Conservation (phyloP, 192 early-diverging fungal species). For the Phycomyces nitens region DNA sequence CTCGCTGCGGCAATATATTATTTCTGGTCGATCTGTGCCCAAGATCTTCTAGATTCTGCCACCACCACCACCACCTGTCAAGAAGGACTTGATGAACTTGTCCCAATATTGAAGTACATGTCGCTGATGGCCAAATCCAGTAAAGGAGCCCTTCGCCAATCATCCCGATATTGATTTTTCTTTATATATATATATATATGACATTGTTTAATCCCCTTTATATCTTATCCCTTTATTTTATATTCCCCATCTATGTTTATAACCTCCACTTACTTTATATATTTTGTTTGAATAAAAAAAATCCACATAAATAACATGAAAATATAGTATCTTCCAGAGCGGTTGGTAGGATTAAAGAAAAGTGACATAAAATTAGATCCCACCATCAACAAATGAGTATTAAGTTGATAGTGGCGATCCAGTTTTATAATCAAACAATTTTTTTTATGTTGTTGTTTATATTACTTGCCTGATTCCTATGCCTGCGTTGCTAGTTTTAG, state of each 20-base stretch:
- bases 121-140: conserved; percentile 11
- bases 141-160: conserved; percentile 8
- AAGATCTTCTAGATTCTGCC: conserved; percentile 8
- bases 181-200: conserved; percentile 9
- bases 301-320: conserved; percentile 1
- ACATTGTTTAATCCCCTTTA: conserved; percentile 6
- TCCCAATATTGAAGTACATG: conserved; percentile 6
- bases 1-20: not conserved
- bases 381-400: conserved; percentile 5
- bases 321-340: conserved; percentile 12
- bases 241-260: conserved; percentile 6
- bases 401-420: conserved; percentile 7
- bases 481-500: no score
- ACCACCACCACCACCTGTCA: not conserved
- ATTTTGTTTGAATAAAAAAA: conserved; percentile 4
- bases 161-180: conserved; percentile 6
- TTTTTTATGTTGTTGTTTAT: not conserved
- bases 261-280: conserved; percentile 1
- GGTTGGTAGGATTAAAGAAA: conserved; percentile 10
- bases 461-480: not conserved
- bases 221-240: not conserved
- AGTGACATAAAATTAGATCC: conserved; percentile 6
- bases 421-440: not conserved
- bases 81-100: not conserved
- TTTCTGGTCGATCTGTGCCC: conserved; percentile 6